Evolutionary conservation across 106 monocot species (phyloP).

Genomic region (Platanthera guangdongensis): DNA sequence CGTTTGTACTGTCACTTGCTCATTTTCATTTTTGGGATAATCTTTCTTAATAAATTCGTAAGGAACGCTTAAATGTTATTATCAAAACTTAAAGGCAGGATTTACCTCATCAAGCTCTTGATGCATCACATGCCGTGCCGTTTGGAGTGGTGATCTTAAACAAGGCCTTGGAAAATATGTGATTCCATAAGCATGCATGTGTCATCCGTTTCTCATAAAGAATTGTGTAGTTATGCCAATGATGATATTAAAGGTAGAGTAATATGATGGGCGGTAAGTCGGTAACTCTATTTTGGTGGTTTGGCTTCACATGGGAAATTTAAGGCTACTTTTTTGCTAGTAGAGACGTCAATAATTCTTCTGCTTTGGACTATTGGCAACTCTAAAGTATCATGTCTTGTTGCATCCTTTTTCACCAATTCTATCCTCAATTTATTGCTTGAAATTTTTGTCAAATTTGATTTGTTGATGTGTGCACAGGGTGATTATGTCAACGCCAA

Average conservation of each 20-base stretch:
- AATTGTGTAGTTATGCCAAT: too few species aligned
- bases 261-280: neutral
- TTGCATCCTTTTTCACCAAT: neutral
- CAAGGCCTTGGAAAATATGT: too few species aligned
- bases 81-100: too few species aligned
- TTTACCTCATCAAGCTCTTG: too few species aligned
- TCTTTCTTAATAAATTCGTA: too few species aligned
- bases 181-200: too few species aligned
- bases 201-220: too few species aligned
- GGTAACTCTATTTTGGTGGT: neutral
- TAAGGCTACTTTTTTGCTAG: neutral
- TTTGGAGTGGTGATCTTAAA: too few species aligned
- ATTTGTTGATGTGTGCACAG: neutral
- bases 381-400: neutral
- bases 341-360: neutral
- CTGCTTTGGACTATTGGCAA: neutral
- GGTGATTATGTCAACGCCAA: conserved; percentile 85
- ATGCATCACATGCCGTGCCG: too few species aligned
- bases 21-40: too few species aligned
- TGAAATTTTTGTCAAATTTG: neutral
- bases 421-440: neutral
- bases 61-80: too few species aligned
- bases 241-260: neutral
- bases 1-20: too few species aligned
- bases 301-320: neutral